phyloP scores from a whole-genome alignment of 2,329 filamentous ascomycete genomes.

The Fusarium duplospermum region DNA sequence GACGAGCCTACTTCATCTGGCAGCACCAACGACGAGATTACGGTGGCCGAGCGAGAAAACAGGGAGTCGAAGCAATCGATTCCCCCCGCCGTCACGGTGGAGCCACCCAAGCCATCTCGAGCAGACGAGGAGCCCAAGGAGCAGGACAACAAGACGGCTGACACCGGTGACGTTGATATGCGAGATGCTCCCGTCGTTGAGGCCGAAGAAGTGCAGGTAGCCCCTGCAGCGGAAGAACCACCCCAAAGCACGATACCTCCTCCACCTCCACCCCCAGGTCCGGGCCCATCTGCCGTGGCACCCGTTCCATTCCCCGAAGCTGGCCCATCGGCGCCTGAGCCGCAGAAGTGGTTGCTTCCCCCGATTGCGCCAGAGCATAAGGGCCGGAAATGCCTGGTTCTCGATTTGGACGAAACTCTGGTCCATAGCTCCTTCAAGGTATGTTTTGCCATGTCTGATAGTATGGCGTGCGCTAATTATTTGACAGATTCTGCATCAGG shows the following conservation, averaged over 20 bases:
- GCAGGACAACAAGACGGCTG: slow-evolving; percentile 54
- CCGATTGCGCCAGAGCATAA: slow-evolving; percentile 82
- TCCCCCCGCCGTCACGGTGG: slow-evolving; percentile 55
- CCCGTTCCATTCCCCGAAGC: slow-evolving; percentile 56
- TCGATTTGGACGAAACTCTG: slow-evolving; percentile 95
- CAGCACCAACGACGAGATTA: slow-evolving; percentile 60
- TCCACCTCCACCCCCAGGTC: slow-evolving; percentile 62
- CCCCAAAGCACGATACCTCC: slow-evolving; percentile 52
- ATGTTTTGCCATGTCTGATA: slow-evolving; percentile 34
- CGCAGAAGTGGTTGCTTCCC: slow-evolving; percentile 80
- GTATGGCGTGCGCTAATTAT: slow-evolving; percentile 34
- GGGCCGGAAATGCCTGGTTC: slow-evolving; percentile 91
- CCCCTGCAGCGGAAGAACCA: slow-evolving; percentile 52
- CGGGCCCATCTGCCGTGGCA: slow-evolving; percentile 55
- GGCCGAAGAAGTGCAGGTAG: slow-evolving; percentile 58
- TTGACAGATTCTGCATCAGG: slow-evolving; percentile 89
- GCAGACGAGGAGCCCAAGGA: slow-evolving; percentile 42
- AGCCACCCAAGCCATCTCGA: slow-evolving; percentile 52
- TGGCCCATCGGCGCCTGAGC: slow-evolving; percentile 55
- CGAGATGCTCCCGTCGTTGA: slow-evolving; percentile 68
- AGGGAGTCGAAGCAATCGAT: slow-evolving; percentile 61
- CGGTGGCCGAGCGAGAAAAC: slow-evolving; percentile 54
- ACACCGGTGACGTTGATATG: slow-evolving; percentile 76
- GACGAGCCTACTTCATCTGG: slow-evolving; percentile 60
- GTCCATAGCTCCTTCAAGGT: slow-evolving; percentile 99